Evolutionary conservation across 768 basidiomycete species (phyloP), one percentile per base, ranked within the genome.

Genomic region (Mycena venus): DNA sequence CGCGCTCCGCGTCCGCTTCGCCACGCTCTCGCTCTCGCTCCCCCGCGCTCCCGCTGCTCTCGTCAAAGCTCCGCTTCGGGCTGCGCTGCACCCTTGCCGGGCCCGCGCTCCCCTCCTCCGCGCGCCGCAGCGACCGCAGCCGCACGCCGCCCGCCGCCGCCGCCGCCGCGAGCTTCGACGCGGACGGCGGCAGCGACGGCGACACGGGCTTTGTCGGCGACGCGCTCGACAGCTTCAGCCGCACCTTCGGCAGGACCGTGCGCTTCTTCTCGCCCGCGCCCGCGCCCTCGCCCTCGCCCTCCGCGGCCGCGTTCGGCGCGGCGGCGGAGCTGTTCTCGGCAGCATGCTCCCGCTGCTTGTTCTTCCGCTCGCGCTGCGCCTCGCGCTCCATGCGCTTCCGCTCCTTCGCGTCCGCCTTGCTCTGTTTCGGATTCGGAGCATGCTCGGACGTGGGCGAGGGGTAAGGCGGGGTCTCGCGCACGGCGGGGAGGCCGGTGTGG

Each of bases 401-500:
- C 40, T 74, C 74, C 74, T 78, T 84, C 34, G 73, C 78, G 58
- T 83, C 82, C 29, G 80, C 80, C 44, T 82, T 80, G 27, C 79
- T 78, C 75, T 82, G 85, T 80, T 84, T 85, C 72, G 83, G 84
- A 44, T 79, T 75, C 62, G 82, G 77, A 27, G 77, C 42, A 4
- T 44, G 47, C 59, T 72, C 74, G 14, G 77, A 68, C 21, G 85
- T 79, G 25, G 85, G 75, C 12, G 80, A 76, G 29, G 81, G 68
- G n/a, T 79, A 79, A 11, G 82, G 76, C 3, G 82, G 81, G 0
- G 84, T 82, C 82, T 96, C 95, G 51, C 82, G 79, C 2, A 95
- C 90, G 65, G 84, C 83, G 4, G 95, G 95, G 19, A 92, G 85
- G 10, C 95, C 96, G 0, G 90, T 85, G 80, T 96, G 96, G 0